phyloP scores from a whole-genome alignment of 2,329 filamentous ascomycete genomes.

The Grosmannia serpens region DNA sequence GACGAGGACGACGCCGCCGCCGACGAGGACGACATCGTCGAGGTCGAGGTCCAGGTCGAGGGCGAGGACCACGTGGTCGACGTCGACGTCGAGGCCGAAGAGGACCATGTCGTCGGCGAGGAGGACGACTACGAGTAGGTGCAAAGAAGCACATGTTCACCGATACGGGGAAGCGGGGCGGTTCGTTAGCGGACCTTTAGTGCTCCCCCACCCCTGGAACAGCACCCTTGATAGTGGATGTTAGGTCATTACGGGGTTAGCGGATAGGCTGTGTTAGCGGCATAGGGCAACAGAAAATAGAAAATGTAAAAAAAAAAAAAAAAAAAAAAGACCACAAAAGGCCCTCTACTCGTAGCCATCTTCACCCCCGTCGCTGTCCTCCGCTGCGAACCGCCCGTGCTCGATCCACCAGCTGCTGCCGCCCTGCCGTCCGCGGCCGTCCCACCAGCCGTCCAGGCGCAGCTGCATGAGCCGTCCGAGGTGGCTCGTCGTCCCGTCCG shows the following conservation, averaged over 20 bases:
- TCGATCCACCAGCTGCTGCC: background rate
- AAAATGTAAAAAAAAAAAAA: background rate
- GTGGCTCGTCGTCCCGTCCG: conserved; percentile 1
- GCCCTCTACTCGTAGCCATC: background rate
- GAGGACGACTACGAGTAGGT: background rate
- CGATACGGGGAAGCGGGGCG: too few relatives aligned
- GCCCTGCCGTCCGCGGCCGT: background rate
- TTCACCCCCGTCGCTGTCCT: background rate
- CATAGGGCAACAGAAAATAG: background rate
- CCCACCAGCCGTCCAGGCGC: conserved; percentile 10
- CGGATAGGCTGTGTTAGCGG: too few relatives aligned
- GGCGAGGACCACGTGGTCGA: background rate
- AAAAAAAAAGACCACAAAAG: background rate
- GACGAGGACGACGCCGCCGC: background rate
- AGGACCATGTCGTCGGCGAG: background rate
- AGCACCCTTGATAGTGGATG: too few relatives aligned
- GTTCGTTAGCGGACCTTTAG: too few relatives aligned
- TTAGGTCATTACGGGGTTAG: too few relatives aligned
- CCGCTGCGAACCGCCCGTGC: background rate
- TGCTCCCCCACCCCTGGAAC: background rate
- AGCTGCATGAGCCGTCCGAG: conserved; percentile 7
- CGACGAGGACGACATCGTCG: background rate
- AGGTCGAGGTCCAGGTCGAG: background rate
- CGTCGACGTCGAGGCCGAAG: background rate
- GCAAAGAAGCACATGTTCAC: too few relatives aligned